Percentiles rank a stretch among this genome's conserved stretches.
Evolutionary conservation across 768 basidiomycete genomes (phyloP).

Genomic region (Leucogyrophana mollusca): DNA sequence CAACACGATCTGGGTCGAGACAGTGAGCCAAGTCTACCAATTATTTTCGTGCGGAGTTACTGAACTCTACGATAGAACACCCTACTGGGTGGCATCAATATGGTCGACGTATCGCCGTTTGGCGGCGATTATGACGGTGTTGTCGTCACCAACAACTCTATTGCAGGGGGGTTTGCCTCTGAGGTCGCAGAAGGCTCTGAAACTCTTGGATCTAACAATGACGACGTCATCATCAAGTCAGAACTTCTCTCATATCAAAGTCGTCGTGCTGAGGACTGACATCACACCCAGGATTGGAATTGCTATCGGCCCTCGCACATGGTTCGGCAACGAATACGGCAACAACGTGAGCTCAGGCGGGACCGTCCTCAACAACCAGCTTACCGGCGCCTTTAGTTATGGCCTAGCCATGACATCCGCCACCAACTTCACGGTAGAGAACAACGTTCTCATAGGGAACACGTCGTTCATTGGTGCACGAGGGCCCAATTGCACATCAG

Average conservation of each 20-base stretch:
- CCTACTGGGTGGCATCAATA: conserved; percentile 72
- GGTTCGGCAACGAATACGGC: conserved; percentile 63
- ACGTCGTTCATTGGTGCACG: conserved; percentile 72
- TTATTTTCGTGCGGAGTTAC: not conserved
- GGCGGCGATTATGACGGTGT: conserved; percentile 64
- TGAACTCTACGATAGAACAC: conserved; percentile 46
- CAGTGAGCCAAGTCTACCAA: conserved; percentile 38
- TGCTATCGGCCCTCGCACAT: conserved; percentile 73
- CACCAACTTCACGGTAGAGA: conserved; percentile 61
- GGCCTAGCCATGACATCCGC: conserved; percentile 68
- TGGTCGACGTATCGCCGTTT: conserved; percentile 73
- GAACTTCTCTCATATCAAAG: conserved; percentile 19
- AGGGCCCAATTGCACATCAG: conserved; percentile 61
- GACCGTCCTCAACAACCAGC: conserved; percentile 51
- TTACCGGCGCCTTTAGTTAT: conserved; percentile 72
- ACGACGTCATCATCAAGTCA: conserved; percentile 71
- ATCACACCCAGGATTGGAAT: conserved; percentile 63
- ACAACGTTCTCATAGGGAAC: conserved; percentile 63
- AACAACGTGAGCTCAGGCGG: conserved; percentile 56
- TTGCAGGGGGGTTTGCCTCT: conserved; percentile 69
- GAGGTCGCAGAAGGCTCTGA: conserved; percentile 36
- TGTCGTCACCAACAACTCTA: conserved; percentile 63
- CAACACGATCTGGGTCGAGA: conserved; percentile 73
- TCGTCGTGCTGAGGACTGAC: conserved; percentile 8
- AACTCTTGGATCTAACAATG: conserved; percentile 51